Percentiles rank a stretch among this genome's conserved stretches.
Conservation (phyloP, 2,329 filamentous ascomycete species). For the Hypomyces rosellus region DNA sequence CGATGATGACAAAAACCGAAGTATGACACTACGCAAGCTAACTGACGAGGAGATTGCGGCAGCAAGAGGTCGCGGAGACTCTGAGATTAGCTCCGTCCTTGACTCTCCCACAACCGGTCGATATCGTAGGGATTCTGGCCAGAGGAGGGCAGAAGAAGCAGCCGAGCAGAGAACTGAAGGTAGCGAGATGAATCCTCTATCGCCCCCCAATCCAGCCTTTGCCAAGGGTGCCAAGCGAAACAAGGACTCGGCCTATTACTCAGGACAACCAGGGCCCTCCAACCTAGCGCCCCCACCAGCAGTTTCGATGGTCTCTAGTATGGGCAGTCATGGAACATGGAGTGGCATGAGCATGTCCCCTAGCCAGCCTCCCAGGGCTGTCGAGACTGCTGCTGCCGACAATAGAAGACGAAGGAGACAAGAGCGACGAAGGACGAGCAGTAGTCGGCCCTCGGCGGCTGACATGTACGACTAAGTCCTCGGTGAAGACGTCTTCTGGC, state of each 20-base stretch:
- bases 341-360: constrained; percentile 46
- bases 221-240: constrained; percentile 41
- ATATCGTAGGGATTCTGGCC: constrained; percentile 50
- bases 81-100: constrained; percentile 51
- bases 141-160: constrained; percentile 38
- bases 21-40: constrained; percentile 54
- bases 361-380: constrained; percentile 24
- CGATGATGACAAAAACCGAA: constrained; percentile 53
- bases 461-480: constrained; percentile 33
- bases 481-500: background rate
- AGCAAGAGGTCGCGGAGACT: constrained; percentile 40
- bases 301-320: constrained; percentile 39
- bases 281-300: constrained; percentile 31
- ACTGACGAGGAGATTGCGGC: constrained; percentile 54
- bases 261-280: constrained; percentile 37
- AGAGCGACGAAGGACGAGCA: constrained; percentile 44
- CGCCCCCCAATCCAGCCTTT: constrained; percentile 52
- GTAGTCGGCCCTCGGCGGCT: constrained; percentile 24
- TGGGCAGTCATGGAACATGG: constrained; percentile 48
- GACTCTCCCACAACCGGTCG: constrained; percentile 42
- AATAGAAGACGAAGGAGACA: constrained; percentile 49
- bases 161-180: constrained; percentile 40
- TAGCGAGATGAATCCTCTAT: constrained; percentile 37
- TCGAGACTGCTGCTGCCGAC: constrained; percentile 31
- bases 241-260: constrained; percentile 59